Conservation (phyloP, 1,284 basidiomycete species). For the Ustilago trichophora region DNA sequence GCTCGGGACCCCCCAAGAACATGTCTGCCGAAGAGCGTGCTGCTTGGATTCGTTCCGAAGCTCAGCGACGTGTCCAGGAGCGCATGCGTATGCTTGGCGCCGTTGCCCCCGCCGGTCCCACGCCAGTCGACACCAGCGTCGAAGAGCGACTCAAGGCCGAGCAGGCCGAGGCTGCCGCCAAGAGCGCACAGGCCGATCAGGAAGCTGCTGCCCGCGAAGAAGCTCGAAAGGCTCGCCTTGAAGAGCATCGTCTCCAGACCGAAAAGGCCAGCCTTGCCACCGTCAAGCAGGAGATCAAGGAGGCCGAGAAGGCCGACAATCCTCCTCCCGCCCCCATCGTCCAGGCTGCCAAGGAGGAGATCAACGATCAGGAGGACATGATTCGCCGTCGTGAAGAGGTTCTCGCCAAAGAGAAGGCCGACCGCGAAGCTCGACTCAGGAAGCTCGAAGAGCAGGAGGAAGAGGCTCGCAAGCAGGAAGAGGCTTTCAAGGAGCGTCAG, state of each 20-base stretch:
- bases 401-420: slow-evolving; percentile 59
- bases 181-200: slow-evolving; percentile 61
- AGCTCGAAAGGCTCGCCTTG: slow-evolving; percentile 58
- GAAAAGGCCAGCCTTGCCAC: slow-evolving; percentile 48
- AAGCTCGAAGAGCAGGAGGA: slow-evolving; percentile 61
- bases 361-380: slow-evolving; percentile 56
- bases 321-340: slow-evolving; percentile 49
- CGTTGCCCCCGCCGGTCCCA: slow-evolving; percentile 67
- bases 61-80: slow-evolving; percentile 82
- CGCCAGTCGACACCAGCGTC: slow-evolving; percentile 55
- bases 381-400: slow-evolving; percentile 59
- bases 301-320: slow-evolving; percentile 38
- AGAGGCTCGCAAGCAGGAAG: slow-evolving; percentile 56
- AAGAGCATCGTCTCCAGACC: slow-evolving; percentile 55
- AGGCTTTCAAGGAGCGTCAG: slow-evolving; percentile 59
- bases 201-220: slow-evolving; percentile 64
- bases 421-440: slow-evolving; percentile 54
- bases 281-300: slow-evolving; percentile 54
- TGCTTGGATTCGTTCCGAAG: slow-evolving; percentile 82
- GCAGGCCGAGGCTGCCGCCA: slow-evolving; percentile 59
- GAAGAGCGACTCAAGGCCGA: slow-evolving; percentile 62
- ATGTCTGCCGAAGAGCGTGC: slow-evolving; percentile 87
- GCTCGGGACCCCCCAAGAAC: slow-evolving; percentile 73
- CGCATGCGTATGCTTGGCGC: slow-evolving; percentile 87
- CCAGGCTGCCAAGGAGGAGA: slow-evolving; percentile 57